These are phyloP conservation scores for Lignosus rhinocerotis DNA, from an alignment of 1,284 basidiomycete species.

Conservation along the genomic window DNA sequence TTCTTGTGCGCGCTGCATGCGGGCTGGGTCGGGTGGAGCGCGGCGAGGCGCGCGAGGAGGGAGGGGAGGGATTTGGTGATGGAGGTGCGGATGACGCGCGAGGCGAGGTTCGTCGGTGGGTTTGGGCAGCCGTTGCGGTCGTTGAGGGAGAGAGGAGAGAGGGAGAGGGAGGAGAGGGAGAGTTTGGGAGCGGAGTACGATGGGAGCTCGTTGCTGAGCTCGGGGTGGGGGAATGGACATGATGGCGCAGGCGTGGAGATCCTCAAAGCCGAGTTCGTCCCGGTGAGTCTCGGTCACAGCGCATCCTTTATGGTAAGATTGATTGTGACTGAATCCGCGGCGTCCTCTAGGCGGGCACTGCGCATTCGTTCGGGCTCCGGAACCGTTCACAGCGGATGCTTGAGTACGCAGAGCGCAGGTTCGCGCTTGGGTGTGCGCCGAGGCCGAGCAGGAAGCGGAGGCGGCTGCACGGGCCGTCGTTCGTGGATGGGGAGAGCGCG, in stretches of 20 bases:
- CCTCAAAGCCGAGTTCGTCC: constrained; percentile 56
- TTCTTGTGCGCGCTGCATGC: constrained; percentile 75
- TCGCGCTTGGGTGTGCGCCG: constrained; percentile 43
- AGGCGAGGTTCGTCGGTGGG: constrained; percentile 46
- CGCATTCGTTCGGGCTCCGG: constrained; percentile 52
- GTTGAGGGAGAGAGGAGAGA: constrained; percentile 19
- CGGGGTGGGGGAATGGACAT: constrained; percentile 72
- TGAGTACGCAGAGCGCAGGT: constrained; percentile 64
- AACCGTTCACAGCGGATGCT: constrained; percentile 64
- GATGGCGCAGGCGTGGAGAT: constrained; percentile 76
- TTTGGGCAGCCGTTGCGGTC: constrained; percentile 26
- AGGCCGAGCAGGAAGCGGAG: constrained; percentile 30
- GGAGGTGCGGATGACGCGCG: constrained; percentile 45
- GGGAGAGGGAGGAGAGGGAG: neutral
- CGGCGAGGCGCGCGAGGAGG: constrained; percentile 47
- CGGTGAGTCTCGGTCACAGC: constrained; percentile 43
- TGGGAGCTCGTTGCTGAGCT: constrained; percentile 61
- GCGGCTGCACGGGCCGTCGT: constrained; percentile 36
- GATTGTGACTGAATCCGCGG: neutral
- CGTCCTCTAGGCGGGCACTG: constrained; percentile 42
- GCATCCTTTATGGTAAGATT: neutral
- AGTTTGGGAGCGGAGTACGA: constrained; percentile 47
- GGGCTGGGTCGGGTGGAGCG: constrained; percentile 63
- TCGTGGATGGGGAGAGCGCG: constrained; percentile 18
- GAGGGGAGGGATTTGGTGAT: constrained; percentile 57